Evolutionary conservation across 176 grass and related monocot genomes (phyloP).

Genomic region (Zizania latifolia): DNA sequence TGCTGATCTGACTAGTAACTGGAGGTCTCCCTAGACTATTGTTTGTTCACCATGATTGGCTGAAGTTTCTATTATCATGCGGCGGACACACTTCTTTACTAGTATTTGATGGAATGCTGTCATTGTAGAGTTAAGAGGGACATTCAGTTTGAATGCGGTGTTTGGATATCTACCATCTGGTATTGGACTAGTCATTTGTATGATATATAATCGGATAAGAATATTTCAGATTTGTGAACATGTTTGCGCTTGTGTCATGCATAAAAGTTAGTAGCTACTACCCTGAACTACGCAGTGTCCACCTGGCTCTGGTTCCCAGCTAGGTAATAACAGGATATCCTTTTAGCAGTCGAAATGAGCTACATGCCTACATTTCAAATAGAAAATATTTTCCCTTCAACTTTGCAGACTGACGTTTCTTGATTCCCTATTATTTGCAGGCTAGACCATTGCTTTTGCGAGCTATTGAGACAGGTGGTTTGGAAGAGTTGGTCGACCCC

Average conservation of each 20-base stretch:
- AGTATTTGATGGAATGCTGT: neutral
- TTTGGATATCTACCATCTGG: neutral
- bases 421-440: slow-evolving; percentile 34
- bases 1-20: neutral
- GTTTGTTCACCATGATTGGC: slow-evolving; percentile 2
- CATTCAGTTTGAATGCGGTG: neutral
- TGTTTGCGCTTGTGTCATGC: neutral
- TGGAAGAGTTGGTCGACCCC: slow-evolving; percentile 56
- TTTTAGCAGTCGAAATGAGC: neutral
- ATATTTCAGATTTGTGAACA: neutral
- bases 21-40: neutral
- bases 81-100: neutral
- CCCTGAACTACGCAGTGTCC: neutral
- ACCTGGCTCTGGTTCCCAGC: neutral
- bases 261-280: neutral
- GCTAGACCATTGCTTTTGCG: slow-evolving; percentile 61
- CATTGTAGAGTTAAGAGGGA: neutral
- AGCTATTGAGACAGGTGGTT: slow-evolving; percentile 55
- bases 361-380: neutral
- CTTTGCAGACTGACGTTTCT: neutral
- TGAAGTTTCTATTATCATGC: neutral
- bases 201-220: neutral
- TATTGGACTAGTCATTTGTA: neutral
- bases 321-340: neutral
- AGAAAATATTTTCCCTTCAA: neutral